Base-by-base conservation (phyloP, 495 filamentous ascomycete species). In the Neohortaea acidophila region DNA sequence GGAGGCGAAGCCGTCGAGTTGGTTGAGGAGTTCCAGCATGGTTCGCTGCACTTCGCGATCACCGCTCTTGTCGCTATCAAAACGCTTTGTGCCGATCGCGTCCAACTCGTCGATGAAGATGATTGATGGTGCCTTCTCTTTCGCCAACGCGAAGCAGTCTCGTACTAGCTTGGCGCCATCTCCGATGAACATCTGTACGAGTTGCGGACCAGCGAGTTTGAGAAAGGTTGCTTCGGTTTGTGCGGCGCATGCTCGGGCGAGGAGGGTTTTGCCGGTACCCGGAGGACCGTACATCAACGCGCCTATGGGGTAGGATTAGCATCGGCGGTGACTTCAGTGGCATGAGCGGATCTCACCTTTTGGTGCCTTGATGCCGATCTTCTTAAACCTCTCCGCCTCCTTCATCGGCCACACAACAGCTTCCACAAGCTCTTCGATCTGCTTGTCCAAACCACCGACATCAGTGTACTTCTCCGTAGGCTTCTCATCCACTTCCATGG, bases 101-200 rank as follows among this genome's bases (percentile, higher is more conserved):
- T 97, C 89, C 38, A 97, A 67, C 63, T 97, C 89, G 64, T 97
- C 89, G 54, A 97, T 97, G 72, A 97, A 99, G 60, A 99, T 99
- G 58, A 99, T 99, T 21, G 89, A 80, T 3, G 89, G 89, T 0
- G 91, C 89, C 63, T 96, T 94, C 60, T 96, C 89, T 55, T 99
- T 99, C 20, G 89, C 89, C 1, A 99, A 66, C 6, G 89, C 86
- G 56, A 99, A 99, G 61, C 84, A 89, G 61, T 96, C 89, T 21
- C 89, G 81, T 21, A 99, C 89, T 3, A 99, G 72, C 66, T 96
- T 99, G 19, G 91, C 91, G 43, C 91, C 91, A 51, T 99, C 89
- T 52, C 89, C 89, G 35, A 99, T 99, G 61, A 99, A 99, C 89
- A 99, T 99, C 59, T 99, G 89, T 14, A 99, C 89, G n/a, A 99